phyloP scores from a whole-genome alignment of 2,329 filamentous ascomycete genomes.

The Calonectria naviculata region DNA sequence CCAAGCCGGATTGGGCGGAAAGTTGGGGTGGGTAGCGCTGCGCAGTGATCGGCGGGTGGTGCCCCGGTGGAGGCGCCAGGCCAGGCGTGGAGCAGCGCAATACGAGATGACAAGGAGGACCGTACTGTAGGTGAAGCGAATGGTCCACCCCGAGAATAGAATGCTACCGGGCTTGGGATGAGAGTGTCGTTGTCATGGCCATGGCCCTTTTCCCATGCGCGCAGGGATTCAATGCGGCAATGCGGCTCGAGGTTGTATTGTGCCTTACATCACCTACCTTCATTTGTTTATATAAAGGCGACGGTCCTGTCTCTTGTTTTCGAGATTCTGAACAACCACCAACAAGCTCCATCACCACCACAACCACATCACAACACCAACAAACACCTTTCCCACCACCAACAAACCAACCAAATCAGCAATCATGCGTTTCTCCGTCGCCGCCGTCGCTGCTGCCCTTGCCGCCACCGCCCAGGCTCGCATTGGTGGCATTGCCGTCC shows the following conservation, averaged over 20 bases:
- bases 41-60: neutral
- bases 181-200: neutral
- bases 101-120: neutral
- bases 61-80: neutral
- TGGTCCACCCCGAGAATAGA: constrained; percentile 1
- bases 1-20: neutral
- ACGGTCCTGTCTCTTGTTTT: neutral
- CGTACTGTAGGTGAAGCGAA: neutral
- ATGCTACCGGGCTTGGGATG: neutral
- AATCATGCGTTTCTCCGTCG: constrained; percentile 41
- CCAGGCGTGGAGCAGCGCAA: neutral
- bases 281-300: neutral
- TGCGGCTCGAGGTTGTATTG: neutral
- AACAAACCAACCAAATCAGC: neutral
- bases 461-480: constrained; percentile 48
- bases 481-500: constrained; percentile 55
- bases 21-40: neutral
- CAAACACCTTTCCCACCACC: neutral
- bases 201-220: no score
- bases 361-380: neutral
- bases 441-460: constrained; percentile 38
- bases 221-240: neutral
- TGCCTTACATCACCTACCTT: neutral
- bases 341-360: neutral
- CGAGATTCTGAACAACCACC: no score